These are phyloP conservation scores for Groenewaldozyma sp. DNA, from an alignment of 1,139 yeast genomes.

Conservation along the genomic window DNA sequence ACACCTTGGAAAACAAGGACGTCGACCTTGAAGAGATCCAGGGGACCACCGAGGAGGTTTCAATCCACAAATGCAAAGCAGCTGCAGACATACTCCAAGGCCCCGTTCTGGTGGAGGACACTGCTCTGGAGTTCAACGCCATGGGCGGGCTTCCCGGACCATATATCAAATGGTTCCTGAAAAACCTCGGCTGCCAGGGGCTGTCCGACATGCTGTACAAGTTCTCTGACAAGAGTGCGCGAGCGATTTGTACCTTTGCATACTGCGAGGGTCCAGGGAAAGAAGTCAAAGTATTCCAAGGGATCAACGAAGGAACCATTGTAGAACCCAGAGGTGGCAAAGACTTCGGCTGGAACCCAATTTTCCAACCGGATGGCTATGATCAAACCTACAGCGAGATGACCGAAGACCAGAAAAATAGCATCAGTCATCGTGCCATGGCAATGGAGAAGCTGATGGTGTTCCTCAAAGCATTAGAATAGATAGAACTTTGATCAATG, in stretches of 20 bases:
- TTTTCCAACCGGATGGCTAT: constrained; percentile 68
- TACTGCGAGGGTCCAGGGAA: constrained; percentile 75
- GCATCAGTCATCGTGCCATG: constrained; percentile 75
- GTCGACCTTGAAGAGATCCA: constrained; percentile 86
- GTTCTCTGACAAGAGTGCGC: constrained; percentile 76
- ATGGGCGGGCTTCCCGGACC: constrained; percentile 90
- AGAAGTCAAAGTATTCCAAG: constrained; percentile 71
- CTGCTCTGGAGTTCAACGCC: constrained; percentile 79
- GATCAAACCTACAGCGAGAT: constrained; percentile 77
- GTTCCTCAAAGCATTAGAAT: constrained; percentile 33
- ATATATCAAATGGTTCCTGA: constrained; percentile 78
- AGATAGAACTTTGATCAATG: not conserved
- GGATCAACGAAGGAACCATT: constrained; percentile 70
- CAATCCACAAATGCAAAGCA: constrained; percentile 64
- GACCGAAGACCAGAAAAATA: constrained; percentile 65
- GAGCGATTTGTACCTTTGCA: constrained; percentile 89
- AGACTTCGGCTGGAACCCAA: constrained; percentile 91
- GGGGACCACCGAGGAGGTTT: constrained; percentile 77
- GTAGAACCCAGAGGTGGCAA: constrained; percentile 70
- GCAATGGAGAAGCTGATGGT: constrained; percentile 68
- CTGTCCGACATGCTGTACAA: constrained; percentile 68
- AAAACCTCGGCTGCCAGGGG: constrained; percentile 61
- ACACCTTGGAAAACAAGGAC: constrained; percentile 40
- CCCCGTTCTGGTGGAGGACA: constrained; percentile 92
- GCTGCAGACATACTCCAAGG: constrained; percentile 60